A percentile compares a stretch with the other conserved stretches of the same genome.
phyloP scores from a whole-genome alignment of 2,329 filamentous ascomycete species.

The Aspergillus texensis region DNA sequence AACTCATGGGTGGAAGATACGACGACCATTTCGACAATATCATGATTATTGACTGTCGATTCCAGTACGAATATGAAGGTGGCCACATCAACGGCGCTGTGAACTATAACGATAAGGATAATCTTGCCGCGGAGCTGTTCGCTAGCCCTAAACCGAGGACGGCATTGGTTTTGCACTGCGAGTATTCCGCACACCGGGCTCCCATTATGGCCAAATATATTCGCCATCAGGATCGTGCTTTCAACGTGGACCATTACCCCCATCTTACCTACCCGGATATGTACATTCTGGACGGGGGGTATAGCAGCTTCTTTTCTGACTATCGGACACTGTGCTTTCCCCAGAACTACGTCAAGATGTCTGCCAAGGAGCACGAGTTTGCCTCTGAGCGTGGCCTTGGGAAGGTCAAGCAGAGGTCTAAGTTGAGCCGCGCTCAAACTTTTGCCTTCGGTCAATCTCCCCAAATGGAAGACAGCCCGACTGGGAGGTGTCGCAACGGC shows the following conservation, averaged over 20 bases:
- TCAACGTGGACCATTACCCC: constrained; percentile 85
- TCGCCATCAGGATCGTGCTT: constrained; percentile 81
- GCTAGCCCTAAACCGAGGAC: constrained; percentile 69
- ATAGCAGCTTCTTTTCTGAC: constrained; percentile 85
- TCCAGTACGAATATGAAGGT: constrained; percentile 97
- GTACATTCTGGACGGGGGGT: constrained; percentile 95
- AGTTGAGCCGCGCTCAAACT: constrained; percentile 84
- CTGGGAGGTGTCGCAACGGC: constrained; percentile 48
- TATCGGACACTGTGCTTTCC: constrained; percentile 83
- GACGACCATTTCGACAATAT: constrained; percentile 75
- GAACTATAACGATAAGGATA: constrained; percentile 97
- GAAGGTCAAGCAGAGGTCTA: constrained; percentile 85
- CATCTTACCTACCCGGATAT: constrained; percentile 92
- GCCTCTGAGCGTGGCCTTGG: constrained; percentile 95
- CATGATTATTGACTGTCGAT: constrained; percentile 92
- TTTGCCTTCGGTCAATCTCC: constrained; percentile 84
- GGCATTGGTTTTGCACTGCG: constrained; percentile 91
- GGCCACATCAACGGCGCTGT: constrained; percentile 94
- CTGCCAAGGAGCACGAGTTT: constrained; percentile 83
- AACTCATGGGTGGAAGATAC: constrained; percentile 86
- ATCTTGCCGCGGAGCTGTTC: constrained; percentile 79
- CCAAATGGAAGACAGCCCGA: constrained; percentile 65
- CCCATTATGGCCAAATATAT: constrained; percentile 95
- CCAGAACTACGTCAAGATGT: constrained; percentile 97
- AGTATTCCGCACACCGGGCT: constrained; percentile 95